A percentile compares a stretch with the other conserved stretches of the same genome.
Conservation (phyloP, 2,329 filamentous ascomycete species). For the Trichoderma sp. region DNA sequence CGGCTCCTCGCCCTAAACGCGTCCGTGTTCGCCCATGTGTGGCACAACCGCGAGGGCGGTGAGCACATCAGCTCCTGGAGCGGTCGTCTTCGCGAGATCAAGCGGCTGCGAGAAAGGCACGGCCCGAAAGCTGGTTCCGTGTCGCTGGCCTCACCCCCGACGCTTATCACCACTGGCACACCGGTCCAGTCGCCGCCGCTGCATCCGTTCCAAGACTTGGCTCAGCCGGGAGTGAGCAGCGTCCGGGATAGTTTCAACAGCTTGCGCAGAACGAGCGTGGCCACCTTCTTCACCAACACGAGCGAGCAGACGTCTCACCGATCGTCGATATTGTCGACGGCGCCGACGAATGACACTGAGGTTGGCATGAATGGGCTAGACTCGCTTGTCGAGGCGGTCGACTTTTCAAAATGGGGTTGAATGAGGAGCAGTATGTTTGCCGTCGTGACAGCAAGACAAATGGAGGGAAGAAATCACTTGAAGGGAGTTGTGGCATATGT, state of each 20-base stretch:
- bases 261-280: constrained; percentile 64
- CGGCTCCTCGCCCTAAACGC: constrained; percentile 89
- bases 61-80: constrained; percentile 91
- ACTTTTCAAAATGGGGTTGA: constrained; percentile 47
- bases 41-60: constrained; percentile 73
- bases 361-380: constrained; percentile 40
- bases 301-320: constrained; percentile 61
- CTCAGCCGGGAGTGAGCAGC: constrained; percentile 50
- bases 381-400: constrained; percentile 43
- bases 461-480: too few relatives aligned
- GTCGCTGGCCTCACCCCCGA: constrained; percentile 37
- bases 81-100: constrained; percentile 81
- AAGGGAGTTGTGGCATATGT: too few relatives aligned
- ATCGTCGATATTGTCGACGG: constrained; percentile 58
- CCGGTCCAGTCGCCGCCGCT: constrained; percentile 32
- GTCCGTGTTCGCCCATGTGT: constrained; percentile 90
- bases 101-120: constrained; percentile 73
- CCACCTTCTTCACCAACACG: constrained; percentile 63
- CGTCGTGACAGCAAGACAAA: background rate
- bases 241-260: constrained; percentile 64
- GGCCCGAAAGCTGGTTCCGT: constrained; percentile 45
- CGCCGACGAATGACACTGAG: constrained; percentile 59
- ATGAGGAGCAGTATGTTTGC: background rate
- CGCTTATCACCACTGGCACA: constrained; percentile 35
- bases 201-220: constrained; percentile 34